phyloP scores from a whole-genome alignment of 225 moss, liverwort and hornwort genomes.

The Bryum argenteum region DNA sequence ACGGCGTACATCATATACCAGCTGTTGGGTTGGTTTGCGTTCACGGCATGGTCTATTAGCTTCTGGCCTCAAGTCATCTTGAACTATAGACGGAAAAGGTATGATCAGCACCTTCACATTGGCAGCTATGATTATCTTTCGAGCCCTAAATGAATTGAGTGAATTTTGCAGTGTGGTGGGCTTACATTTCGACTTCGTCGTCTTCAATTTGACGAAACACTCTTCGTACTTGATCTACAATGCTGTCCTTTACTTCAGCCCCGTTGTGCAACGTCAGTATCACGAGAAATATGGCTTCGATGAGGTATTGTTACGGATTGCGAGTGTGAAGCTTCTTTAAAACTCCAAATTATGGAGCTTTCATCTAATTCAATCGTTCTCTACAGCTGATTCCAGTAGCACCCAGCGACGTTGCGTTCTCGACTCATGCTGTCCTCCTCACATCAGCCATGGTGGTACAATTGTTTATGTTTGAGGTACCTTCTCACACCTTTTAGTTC shows the following conservation, averaged over 20 bases:
- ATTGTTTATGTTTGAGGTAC: slow-evolving; percentile 70
- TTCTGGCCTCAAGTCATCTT: slow-evolving; percentile 96
- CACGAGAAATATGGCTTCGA: slow-evolving; percentile 83
- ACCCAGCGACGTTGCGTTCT: slow-evolving; percentile 95
- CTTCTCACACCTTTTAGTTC: slow-evolving; percentile 15
- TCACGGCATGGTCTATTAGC: slow-evolving; percentile 92
- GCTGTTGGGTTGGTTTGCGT: slow-evolving; percentile 86
- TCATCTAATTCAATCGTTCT: slow-evolving; percentile 5
- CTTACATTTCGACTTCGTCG: slow-evolving; percentile 81
- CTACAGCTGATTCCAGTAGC: slow-evolving; percentile 83
- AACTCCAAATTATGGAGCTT: slow-evolving; percentile 2
- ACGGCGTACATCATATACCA: slow-evolving; percentile 63
- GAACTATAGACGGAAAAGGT: slow-evolving; percentile 89
- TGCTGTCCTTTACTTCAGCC: slow-evolving; percentile 87
- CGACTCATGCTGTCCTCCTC: slow-evolving; percentile 83
- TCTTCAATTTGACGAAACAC: slow-evolving; percentile 94
- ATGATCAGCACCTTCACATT: background rate
- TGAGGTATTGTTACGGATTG: slow-evolving; percentile 73
- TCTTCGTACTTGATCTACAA: slow-evolving; percentile 89
- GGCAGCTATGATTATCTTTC: slow-evolving; percentile 10
- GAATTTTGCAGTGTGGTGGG: slow-evolving; percentile 78
- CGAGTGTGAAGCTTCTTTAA: slow-evolving; percentile 2
- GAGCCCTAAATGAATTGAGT: slow-evolving; percentile 7
- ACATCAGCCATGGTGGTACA: slow-evolving; percentile 61
- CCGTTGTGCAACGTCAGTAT: slow-evolving; percentile 83